Base-by-base conservation (phyloP, 1,284 basidiomycete species). In the Porogramme epimiltina region DNA sequence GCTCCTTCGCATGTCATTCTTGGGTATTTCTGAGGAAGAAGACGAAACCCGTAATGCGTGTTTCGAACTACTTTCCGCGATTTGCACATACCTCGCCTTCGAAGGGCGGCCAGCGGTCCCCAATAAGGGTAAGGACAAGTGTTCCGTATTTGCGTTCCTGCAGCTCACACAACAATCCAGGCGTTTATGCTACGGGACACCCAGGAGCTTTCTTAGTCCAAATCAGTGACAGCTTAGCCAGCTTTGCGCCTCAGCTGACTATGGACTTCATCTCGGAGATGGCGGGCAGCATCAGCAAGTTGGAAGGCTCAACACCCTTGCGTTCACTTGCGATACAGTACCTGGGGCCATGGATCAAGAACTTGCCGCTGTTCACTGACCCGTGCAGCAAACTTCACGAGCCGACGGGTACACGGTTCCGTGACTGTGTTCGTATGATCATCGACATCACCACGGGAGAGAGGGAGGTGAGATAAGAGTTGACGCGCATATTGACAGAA, bases 231-330 rank as follows among this genome's bases (percentile, higher is more conserved):
- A 80, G 79, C 33, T 73, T 95, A 9, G 84, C 93, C 0, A 73
- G 73, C 2, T 86, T 87, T 60, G 83, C 82, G 8, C 91, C 93
- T 10, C 82, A 91, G 25, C 73, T 95, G 40, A 94, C 93, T 0
- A 74, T 95, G 19, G 92, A 95, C 67, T 92, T 95, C 71, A 75
- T 95, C 49, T 83, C 85, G 19, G 93, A 95, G 70, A 89, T 94
- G 44, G 82, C 83, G 24, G 76, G 81, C 3, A 78, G 81, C 23
- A 80, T 90, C 68, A 79, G 83, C 51, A 83, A 82, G 65, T 62
- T 71, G n/a, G n/a, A n/a, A n/a, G n/a, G n/a, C 3, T 68, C 74
- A 5, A 68, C 67, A 2, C 55, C 79, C 1, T 84, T 85, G 50
- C 83, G 86, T 48, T 81, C 90, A 24, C 81, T 80, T 47, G 92